These are phyloP conservation scores for Lepraria neglecta DNA, from an alignment of 495 filamentous ascomycete species.

Conservation along the genomic window DNA sequence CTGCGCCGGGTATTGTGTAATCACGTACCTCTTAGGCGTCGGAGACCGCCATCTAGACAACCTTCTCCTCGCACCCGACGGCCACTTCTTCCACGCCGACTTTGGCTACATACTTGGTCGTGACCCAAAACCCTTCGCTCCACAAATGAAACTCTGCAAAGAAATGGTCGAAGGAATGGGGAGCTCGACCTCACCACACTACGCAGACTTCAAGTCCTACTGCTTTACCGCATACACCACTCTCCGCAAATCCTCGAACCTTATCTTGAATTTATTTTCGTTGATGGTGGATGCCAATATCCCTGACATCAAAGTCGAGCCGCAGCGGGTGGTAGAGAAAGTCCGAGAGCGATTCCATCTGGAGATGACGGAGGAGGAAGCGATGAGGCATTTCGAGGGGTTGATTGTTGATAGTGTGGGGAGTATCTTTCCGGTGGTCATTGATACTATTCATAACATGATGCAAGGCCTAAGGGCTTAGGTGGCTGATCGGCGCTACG, in stretches of 20 bases:
- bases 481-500: neutral
- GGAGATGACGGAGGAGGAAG: constrained; percentile 90
- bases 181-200: constrained; percentile 68
- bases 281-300: constrained; percentile 98
- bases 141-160: constrained; percentile 91
- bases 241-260: constrained; percentile 75
- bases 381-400: constrained; percentile 75
- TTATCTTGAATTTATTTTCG: constrained; percentile 94
- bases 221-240: constrained; percentile 94
- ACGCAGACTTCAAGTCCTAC: constrained; percentile 83
- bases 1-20: constrained; percentile 96
- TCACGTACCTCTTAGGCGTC: constrained; percentile 97
- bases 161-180: constrained; percentile 99
- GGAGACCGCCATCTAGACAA: constrained; percentile 97
- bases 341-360: constrained; percentile 90
- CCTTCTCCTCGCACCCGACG: constrained; percentile 80
- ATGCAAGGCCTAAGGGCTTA: constrained; percentile 82
- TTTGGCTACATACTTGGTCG: constrained; percentile 97
- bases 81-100: constrained; percentile 96
- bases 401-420: constrained; percentile 85
- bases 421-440: constrained; percentile 83
- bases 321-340: constrained; percentile 86
- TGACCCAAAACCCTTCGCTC: constrained; percentile 95
- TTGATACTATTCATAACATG: constrained; percentile 90
- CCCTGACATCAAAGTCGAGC: constrained; percentile 86